These are phyloP conservation scores for Inonotus hispidus DNA, from an alignment of 1,284 basidiomycete genomes.

Conservation along the genomic window DNA sequence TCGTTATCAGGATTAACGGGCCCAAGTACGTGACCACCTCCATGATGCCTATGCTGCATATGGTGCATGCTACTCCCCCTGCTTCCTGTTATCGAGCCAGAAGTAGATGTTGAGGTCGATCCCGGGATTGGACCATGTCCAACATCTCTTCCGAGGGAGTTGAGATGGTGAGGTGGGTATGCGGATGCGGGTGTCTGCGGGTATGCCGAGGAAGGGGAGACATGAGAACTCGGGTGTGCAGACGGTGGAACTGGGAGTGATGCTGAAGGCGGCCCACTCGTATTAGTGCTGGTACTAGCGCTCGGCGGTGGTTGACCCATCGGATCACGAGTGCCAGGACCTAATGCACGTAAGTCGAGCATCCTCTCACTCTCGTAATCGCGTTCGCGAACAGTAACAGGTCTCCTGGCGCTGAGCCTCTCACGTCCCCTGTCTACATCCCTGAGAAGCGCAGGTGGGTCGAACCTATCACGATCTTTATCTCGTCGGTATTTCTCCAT, in stretches of 20 bases:
- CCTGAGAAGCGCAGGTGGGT: neutral
- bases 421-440: neutral
- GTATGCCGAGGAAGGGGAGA: neutral
- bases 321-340: neutral
- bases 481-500: neutral
- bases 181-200: neutral
- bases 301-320: neutral
- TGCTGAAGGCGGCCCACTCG: neutral
- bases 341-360: neutral
- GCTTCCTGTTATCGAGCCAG: neutral
- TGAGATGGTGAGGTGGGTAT: neutral
- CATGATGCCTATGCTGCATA: slow-evolving; percentile 11
- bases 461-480: neutral
- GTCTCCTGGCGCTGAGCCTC: neutral
- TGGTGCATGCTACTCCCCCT: slow-evolving; percentile 3
- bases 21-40: neutral
- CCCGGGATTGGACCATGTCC: neutral
- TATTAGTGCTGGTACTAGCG: neutral
- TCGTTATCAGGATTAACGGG: neutral
- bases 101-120: neutral
- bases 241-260: neutral
- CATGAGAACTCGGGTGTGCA: neutral
- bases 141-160: neutral
- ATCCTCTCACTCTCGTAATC: neutral
- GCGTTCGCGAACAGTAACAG: neutral